Evolutionary conservation across 495 filamentous ascomycete genomes (phyloP).

Genomic region (Podospora sp.): DNA sequence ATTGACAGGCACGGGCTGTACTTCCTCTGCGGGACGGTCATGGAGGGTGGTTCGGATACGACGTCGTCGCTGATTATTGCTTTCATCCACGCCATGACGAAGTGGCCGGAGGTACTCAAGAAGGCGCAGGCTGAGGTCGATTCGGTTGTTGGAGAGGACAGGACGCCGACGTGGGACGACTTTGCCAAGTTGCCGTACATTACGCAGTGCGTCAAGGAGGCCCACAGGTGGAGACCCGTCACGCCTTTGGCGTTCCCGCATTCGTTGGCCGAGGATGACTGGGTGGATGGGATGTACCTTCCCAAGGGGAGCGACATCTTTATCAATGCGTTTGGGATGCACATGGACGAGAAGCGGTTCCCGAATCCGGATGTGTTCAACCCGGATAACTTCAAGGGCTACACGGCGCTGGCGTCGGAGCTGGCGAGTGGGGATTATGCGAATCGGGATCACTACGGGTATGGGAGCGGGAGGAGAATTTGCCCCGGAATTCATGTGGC

Average conservation of each 20-base stretch:
- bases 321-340: constrained; percentile 46
- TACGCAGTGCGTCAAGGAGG: constrained; percentile 49
- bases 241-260: constrained; percentile 57
- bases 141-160: constrained; percentile 39
- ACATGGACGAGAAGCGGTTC: constrained; percentile 38
- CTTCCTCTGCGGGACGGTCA: constrained; percentile 43
- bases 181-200: constrained; percentile 50
- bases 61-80: constrained; percentile 21
- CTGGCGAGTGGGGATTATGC: constrained; percentile 31
- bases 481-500: constrained; percentile 62
- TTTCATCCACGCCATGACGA: constrained; percentile 10
- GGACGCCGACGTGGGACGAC: constrained; percentile 51
- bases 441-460: constrained; percentile 53
- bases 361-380: constrained; percentile 50
- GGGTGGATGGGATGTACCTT: constrained; percentile 37
- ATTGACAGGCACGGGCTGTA: constrained; percentile 42
- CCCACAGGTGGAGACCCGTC: constrained; percentile 57
- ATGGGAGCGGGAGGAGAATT: constrained; percentile 56
- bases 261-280: constrained; percentile 47
- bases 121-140: constrained; percentile 59
- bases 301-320: constrained; percentile 44
- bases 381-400: constrained; percentile 43
- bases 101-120: constrained; percentile 5
- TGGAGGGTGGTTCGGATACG: constrained; percentile 56
- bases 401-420: constrained; percentile 40